These are phyloP conservation scores for Lachnellula occidentalis DNA, from an alignment of 2,329 filamentous ascomycete genomes.

Conservation along the genomic window DNA sequence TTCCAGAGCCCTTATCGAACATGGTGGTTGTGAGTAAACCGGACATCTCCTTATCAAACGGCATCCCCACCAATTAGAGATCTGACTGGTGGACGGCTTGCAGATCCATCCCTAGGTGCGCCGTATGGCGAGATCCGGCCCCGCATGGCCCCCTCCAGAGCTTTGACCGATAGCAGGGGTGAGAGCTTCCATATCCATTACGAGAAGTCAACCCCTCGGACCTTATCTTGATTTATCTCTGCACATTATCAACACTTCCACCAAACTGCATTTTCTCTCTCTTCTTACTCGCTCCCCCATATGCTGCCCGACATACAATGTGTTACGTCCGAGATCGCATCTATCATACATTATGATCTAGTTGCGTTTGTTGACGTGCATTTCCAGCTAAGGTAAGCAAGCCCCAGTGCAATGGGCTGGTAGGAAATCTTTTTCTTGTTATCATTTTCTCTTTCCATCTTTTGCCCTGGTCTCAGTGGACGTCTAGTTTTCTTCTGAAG, in stretches of 20 bases:
- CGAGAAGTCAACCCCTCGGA: neutral
- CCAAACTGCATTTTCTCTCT: neutral
- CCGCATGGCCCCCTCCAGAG: neutral
- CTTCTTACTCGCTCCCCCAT: neutral
- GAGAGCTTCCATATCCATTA: constrained; percentile 1
- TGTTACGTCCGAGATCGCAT: neutral
- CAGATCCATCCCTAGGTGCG: neutral
- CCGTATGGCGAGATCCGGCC: neutral
- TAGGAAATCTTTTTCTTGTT: neutral
- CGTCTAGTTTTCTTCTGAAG: neutral
- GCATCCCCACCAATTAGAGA: neutral
- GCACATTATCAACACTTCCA: neutral
- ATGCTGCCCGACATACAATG: neutral
- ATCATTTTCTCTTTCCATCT: neutral
- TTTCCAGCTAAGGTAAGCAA: neutral
- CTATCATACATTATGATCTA: neutral
- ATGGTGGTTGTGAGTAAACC: no score
- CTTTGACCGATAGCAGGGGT: neutral
- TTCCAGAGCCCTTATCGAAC: neutral
- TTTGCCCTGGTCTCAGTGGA: no score
- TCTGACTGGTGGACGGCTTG: neutral
- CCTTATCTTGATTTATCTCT: constrained; percentile 3
- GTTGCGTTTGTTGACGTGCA: neutral
- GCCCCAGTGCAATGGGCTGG: no score
- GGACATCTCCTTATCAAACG: neutral